Evolutionary conservation across 257 asterid species (phyloP).

Genomic region (Solanum peruvianum): DNA sequence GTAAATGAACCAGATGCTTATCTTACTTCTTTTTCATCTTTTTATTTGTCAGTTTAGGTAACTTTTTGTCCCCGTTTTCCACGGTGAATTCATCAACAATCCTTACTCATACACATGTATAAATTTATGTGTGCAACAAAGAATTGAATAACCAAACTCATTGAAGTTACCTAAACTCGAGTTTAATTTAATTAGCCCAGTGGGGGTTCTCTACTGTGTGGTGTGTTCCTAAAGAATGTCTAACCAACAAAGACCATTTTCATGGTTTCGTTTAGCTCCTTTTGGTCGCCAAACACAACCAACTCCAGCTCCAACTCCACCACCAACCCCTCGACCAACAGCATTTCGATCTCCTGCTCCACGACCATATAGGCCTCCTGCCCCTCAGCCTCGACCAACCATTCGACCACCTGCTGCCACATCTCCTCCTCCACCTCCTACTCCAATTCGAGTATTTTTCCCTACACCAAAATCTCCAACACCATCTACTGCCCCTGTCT

Average conservation of each 20-base stretch:
- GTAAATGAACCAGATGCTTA: background rate
- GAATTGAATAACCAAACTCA: background rate
- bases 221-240: background rate
- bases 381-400: background rate
- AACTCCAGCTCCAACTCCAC: background rate
- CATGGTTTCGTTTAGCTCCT: conserved; percentile 2
- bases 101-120: background rate
- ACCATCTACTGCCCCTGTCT: conserved; percentile 6
- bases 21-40: background rate
- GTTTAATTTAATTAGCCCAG: background rate
- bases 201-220: background rate
- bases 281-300: background rate
- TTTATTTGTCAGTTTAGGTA: background rate
- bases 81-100: background rate
- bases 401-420: background rate
- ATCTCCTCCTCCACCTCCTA: background rate
- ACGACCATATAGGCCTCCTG: background rate
- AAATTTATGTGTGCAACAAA: background rate
- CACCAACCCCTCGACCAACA: background rate
- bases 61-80: background rate
- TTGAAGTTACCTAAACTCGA: background rate
- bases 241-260: background rate
- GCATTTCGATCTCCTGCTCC: background rate
- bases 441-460: background rate
- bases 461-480: conserved; percentile 12